These are phyloP conservation scores for Pseudogymnoascus sp. DNA, from an alignment of 2,329 filamentous ascomycete genomes.

Conservation along the genomic window DNA sequence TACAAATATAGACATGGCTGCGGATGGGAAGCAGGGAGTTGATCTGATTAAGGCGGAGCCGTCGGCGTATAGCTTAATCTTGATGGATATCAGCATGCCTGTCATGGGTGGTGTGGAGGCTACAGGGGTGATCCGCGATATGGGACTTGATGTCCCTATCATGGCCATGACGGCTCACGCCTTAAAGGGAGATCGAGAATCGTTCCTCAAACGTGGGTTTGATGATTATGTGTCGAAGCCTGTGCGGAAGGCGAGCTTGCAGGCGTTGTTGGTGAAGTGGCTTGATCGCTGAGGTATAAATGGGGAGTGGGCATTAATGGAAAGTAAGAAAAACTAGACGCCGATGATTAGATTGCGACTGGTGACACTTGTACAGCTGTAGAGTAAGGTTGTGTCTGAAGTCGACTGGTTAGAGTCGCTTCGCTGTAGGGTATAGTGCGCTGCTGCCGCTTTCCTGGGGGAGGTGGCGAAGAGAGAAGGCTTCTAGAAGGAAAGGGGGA, in stretches of 20 bases:
- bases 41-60: slow-evolving; percentile 35
- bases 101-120: slow-evolving; percentile 49
- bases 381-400: neutral
- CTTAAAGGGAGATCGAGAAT: slow-evolving; percentile 47
- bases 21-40: slow-evolving; percentile 38
- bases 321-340: neutral
- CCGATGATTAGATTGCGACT: neutral
- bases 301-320: neutral
- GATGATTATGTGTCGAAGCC: neutral
- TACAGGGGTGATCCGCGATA: slow-evolving; percentile 40
- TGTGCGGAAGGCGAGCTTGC: neutral
- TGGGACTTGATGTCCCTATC: slow-evolving; percentile 37
- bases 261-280: neutral
- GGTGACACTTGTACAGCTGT: neutral
- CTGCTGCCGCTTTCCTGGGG: no score
- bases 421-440: neutral
- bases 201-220: slow-evolving; percentile 36
- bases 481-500: no score
- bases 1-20: slow-evolving; percentile 34
- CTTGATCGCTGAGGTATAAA: neutral
- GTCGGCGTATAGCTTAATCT: slow-evolving; percentile 39
- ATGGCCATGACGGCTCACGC: slow-evolving; percentile 51
- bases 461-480: no score
- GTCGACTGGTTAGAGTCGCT: neutral
- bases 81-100: slow-evolving; percentile 57